Conservation (phyloP, 163 green algal species). For the Scenedesmus sp. region DNA sequence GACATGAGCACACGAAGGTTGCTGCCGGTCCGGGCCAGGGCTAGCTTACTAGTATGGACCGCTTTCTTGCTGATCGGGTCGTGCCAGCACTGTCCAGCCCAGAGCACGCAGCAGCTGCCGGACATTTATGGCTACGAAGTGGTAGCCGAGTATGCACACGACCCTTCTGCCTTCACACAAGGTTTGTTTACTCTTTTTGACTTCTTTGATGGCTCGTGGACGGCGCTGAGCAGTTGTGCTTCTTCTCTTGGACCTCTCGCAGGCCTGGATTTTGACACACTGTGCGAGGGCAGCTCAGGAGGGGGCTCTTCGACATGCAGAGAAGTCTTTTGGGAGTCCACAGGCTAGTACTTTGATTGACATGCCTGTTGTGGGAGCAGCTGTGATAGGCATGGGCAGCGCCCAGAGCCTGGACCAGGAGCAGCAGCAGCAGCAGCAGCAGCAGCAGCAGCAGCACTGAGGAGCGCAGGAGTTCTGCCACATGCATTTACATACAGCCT, state of each 20-base stretch:
- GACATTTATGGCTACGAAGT: conserved; percentile 61
- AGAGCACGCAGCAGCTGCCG: conserved; percentile 15
- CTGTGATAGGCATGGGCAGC: neutral
- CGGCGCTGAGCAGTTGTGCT: neutral
- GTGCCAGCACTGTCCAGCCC: conserved; percentile 22
- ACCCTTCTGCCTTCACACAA: conserved; percentile 80
- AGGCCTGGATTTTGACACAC: conserved; percentile 71
- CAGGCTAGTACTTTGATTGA: conserved; percentile 54
- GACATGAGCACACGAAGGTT: neutral
- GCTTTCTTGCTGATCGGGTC: neutral
- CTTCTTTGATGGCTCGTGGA: neutral
- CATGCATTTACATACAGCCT: neutral
- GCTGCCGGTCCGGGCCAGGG: neutral
- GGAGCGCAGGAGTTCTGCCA: neutral
- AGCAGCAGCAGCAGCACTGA: neutral
- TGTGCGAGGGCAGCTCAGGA: conserved; percentile 52
- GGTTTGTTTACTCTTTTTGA: conserved; percentile 34
- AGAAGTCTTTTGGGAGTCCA: conserved; percentile 83
- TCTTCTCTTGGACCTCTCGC: too few species aligned
- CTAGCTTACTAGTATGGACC: neutral
- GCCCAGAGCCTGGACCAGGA: neutral
- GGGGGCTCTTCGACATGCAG: conserved; percentile 52
- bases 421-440: conserved; percentile 23
- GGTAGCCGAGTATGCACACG: conserved; percentile 69
- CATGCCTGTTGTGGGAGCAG: neutral